Conservation (phyloP, 1,284 basidiomycete species). For the Tranzscheliella williamsii region DNA sequence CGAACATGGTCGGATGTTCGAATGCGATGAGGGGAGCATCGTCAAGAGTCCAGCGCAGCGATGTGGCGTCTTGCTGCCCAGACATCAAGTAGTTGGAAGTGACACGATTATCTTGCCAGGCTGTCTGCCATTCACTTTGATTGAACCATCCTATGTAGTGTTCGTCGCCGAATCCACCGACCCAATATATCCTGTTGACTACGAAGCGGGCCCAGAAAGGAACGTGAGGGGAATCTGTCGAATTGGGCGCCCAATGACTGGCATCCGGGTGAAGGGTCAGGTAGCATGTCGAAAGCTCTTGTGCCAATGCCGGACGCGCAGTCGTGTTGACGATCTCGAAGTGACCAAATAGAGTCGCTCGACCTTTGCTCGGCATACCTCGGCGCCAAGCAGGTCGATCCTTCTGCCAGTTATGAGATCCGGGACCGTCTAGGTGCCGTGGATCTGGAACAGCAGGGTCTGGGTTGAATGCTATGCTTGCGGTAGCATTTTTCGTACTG, state of each 20-base stretch:
- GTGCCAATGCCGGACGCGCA: slow-evolving; percentile 3
- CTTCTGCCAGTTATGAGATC: slow-evolving; percentile 28
- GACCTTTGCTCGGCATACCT: slow-evolving; percentile 56
- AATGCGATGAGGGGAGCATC: too few species aligned
- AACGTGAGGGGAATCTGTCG: slow-evolving; percentile 46
- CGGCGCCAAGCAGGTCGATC: slow-evolving; percentile 50
- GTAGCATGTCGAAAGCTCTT: slow-evolving; percentile 38
- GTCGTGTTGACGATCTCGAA: slow-evolving; percentile 33
- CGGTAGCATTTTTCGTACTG: slow-evolving; percentile 35
- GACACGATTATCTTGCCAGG: slow-evolving; percentile 14
- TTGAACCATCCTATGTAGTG: slow-evolving; percentile 55
- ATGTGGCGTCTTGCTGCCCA: too few species aligned
- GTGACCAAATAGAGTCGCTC: slow-evolving; percentile 52
- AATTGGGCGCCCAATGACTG: slow-evolving; percentile 45
- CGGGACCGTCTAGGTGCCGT: slow-evolving; percentile 21
- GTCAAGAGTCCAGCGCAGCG: too few species aligned
- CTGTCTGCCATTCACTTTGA: slow-evolving; percentile 27
- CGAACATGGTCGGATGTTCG: not conserved
- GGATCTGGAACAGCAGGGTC: slow-evolving; percentile 41
- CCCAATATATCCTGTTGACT: slow-evolving; percentile 46
- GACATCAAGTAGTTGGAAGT: too few species aligned
- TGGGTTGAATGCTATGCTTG: slow-evolving; percentile 43
- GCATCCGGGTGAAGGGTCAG: slow-evolving; percentile 47
- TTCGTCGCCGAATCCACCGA: slow-evolving; percentile 60
- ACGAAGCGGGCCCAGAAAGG: slow-evolving; percentile 52